Conservation (phyloP, 179 eudicot genomes). For the Beta lomatogona region DNA sequence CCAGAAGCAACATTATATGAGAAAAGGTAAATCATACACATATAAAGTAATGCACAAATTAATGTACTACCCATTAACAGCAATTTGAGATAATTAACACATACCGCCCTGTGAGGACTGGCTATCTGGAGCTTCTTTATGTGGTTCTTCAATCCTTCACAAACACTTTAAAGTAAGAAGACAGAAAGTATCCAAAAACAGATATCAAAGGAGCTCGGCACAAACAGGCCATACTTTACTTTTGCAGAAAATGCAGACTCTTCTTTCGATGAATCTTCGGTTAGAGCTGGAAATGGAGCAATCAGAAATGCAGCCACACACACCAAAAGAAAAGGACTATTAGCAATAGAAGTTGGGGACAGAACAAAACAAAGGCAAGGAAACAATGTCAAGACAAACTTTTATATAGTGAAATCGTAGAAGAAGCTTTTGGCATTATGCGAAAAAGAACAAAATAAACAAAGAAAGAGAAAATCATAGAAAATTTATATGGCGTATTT, state of each 20-base stretch:
- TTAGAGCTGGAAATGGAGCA: conserved; percentile 44
- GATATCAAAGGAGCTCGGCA: neutral
- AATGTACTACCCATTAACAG: neutral
- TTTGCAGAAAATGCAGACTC: conserved; percentile 52
- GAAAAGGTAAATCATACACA: neutral
- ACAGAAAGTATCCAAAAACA: conserved; percentile 14
- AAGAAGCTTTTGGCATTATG: neutral
- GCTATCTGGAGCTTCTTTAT: conserved; percentile 53
- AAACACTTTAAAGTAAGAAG: conserved; percentile 25
- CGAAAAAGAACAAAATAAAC: neutral
- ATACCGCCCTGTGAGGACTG: conserved; percentile 63
- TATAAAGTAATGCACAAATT: neutral
- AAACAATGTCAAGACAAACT: neutral
- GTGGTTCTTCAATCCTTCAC: conserved; percentile 74
- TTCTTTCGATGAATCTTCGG: conserved; percentile 60
- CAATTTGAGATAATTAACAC: conserved; percentile 3
- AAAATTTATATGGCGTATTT: neutral
- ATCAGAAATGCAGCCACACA: conserved; percentile 16
- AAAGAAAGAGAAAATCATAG: too few species aligned
- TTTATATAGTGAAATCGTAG: too few species aligned
- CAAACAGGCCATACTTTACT: conserved; percentile 57
- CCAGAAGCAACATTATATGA: conserved; percentile 45
- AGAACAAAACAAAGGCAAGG: conserved; percentile 7
- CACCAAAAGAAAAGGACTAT: neutral
- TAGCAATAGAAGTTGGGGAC: conserved; percentile 9